Base-by-base conservation (phyloP, 768 basidiomycete species). In the Agrocybe praecox region DNA sequence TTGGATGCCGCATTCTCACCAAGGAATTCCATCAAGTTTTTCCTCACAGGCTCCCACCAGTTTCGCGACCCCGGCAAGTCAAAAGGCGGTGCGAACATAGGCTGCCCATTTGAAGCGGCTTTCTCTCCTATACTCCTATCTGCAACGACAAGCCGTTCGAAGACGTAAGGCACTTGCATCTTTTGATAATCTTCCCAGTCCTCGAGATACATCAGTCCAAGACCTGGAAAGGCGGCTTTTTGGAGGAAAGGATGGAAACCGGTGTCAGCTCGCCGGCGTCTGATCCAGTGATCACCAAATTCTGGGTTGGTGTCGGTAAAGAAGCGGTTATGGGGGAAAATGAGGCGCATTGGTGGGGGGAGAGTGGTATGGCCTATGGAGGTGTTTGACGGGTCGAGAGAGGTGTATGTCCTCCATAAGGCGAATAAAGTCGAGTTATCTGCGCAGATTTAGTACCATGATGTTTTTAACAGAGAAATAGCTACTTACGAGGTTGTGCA, bases 171-270 rank as follows among this genome's bases (percentile, higher is more conserved):
- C 17, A 85, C 78, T 18, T 79, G 76, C 64, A 92, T 82, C 55
- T 80, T 77, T 34, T 80, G 78, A 62, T 88, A 87, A 70, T 96
- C 94, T 46, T 81, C 76, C 84, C 92, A 94, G 64, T 95, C 93
- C 56, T 87, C 82, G 17, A 75, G 56, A 68, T 87, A 93, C 74
- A 90, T 81, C 50, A 87, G 71, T 1, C 79, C 83, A 59, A 89
- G 78, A 15, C 78, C 80, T 0, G 92, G 90, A 65, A 91, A 89
- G n/a, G 88, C 86, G 0, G 85, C 81, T 65, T 91, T 89, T 49
- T 80, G 72, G n/a, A 88, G 74, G 62, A 82, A 83, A 0, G 88
- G 88, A 70, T 94, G 90, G 61, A 92, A 82, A 5, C 87, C 87
- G 22, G 80, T 83, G 56, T 84, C 78, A 1, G 79, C 78, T 15